Conservation (phyloP, 139 green algal genomes). For the Chlorella sp. region DNA sequence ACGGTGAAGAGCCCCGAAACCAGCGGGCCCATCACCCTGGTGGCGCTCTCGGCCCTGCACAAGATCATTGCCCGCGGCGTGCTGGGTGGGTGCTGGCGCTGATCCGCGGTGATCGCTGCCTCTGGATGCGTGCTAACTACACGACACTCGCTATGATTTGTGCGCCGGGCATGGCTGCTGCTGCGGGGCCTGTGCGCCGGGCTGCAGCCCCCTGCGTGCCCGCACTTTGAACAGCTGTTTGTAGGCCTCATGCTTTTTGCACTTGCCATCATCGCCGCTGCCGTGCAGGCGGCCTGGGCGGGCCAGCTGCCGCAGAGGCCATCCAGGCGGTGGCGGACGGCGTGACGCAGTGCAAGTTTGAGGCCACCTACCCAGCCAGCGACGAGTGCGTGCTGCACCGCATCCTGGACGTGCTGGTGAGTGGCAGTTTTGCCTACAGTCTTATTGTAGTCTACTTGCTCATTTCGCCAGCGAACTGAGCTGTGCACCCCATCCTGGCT, state of each 20-base stretch:
- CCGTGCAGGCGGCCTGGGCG: constrained; percentile 48
- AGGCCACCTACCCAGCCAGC: constrained; percentile 84
- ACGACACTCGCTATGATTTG: too few relatives aligned
- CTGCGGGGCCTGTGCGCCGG: background rate
- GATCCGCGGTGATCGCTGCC: background rate
- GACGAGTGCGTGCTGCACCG: constrained; percentile 96
- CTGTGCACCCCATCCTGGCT: too few relatives aligned
- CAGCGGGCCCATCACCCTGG: constrained; percentile 88
- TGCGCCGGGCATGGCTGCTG: too few relatives aligned
- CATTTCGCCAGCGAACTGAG: too few relatives aligned
- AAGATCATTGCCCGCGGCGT: constrained; percentile 79
- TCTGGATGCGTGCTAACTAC: too few relatives aligned
- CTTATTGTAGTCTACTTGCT: too few relatives aligned
- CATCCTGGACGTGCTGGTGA: constrained; percentile 89
- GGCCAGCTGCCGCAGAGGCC: constrained; percentile 54
- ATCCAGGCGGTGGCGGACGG: constrained; percentile 89
- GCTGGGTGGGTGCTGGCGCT: constrained; percentile 51
- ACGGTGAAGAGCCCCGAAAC: constrained; percentile 90
- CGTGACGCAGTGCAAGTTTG: constrained; percentile 94
- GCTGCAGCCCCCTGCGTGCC: too few relatives aligned
- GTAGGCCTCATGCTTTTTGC: background rate
- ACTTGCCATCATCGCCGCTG: background rate
- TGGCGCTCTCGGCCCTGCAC: constrained; percentile 83
- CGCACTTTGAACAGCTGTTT: too few relatives aligned
- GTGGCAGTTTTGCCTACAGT: too few relatives aligned